Evolutionary conservation across 2,329 filamentous ascomycete genomes (phyloP), one percentile per base, ranked within the genome.

Genomic region (Aaosphaeria pasadenensis): DNA sequence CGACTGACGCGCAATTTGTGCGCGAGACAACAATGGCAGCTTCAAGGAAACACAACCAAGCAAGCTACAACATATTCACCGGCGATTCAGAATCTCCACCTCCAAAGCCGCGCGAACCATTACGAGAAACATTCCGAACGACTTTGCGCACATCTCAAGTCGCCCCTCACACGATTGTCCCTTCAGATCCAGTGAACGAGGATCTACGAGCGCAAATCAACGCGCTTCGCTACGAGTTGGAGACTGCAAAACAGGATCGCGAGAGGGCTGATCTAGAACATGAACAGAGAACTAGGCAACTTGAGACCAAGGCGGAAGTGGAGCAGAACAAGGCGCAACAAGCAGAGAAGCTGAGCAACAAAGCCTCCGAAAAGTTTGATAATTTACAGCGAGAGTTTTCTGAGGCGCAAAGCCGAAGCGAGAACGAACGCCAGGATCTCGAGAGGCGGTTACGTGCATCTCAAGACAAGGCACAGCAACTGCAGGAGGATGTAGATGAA

Each of bases 181-280:
- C 70, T 41, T 60, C 71, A 30, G 73, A 77, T 47, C 63, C 68
- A 54, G 64, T 68, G 57, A 86, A 82, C 50, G 91, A 97, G 62
- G 87, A 91, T 55, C 78, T 97, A 29, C 91, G 92, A 63, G 89
- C 92, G 2, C 90, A 96, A 70, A 77, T 97, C 39, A 94, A 91
- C 52, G 89, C 90, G 0, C 76, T 96, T 44, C 86, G 86, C 52
- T 99, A 96, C 73, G 89, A 92, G 49, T 79, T 96, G 56, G 88
- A 91, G 61, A 92, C 88, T 13, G 76, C 89, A 45, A 91, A 92
- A 60, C 89, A 96, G 58, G 92, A 97, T 63, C 86, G 88, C 58
- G 90, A 95, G 49, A 81, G 96, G 60, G 77, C 85, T 42, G 79
- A 84, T 7, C 77, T 96, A 11, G 85, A 89, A 52, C 88, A 94